Base-by-base conservation (phyloP, 805 yeast species). In the Priceomyces medius region DNA sequence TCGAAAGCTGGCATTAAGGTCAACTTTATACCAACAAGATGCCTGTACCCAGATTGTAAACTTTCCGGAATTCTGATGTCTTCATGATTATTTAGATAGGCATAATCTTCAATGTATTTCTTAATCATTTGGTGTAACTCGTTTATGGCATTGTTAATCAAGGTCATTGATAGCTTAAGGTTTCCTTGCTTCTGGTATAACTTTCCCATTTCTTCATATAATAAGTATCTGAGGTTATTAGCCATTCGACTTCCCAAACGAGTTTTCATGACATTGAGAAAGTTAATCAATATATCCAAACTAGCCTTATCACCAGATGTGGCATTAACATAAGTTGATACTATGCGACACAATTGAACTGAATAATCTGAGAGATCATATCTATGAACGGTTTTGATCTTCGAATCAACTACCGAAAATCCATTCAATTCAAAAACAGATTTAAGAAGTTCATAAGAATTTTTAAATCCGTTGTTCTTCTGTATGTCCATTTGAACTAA, bases 381-480 rank as follows among this genome's bases (percentile, higher is more conserved):
- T 9, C 28, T 33, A 19, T 19, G 45, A 20, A 31, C 23, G 33
- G 7, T 31, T 14, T 21, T 35, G 20, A 23, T 37, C 13, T 38
- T 40, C 9, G 32, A 16, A 2, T 10, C 28, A 9, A 35, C 41
- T 8, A 53, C 16, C 2, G 54, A 40, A 18, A 66, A 51, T 1
- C 67, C 66, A 45, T 63, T 53, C 45, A 61, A 50, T 20, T 66
- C 66, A 31, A 66, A 55, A 7, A 68, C 58, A 4, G 61, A 56
- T 33, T 44, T 41, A 29, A 59, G 45, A 8, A 59, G 41, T 33
- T 51, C 50, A 20, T 38, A 47, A 0, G 62, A 56, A 29, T 51
- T 48, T 7, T 29, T 34, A 34, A 37, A 54, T 10, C 44, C 43
- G 13, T 46, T 49, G 2, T 43, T 39, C 4, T 47, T 46, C 12